Conservation (phyloP, 495 filamentous ascomycete species). For the Bacidia rubella region DNA sequence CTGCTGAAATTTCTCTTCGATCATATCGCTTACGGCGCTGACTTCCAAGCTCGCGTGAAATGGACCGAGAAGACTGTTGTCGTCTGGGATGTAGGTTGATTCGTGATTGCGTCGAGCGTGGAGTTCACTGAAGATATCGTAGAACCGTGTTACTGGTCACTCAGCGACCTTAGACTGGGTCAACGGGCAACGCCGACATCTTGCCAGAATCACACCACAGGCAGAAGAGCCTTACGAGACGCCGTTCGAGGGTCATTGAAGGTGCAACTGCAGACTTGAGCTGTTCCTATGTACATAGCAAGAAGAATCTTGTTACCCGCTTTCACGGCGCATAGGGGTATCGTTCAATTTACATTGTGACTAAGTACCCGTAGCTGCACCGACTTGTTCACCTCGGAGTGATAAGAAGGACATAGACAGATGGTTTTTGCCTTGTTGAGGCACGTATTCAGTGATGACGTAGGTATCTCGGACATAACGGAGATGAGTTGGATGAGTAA, state of each 20-base stretch:
- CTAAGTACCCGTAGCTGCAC: too few relatives aligned
- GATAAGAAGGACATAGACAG: too few relatives aligned
- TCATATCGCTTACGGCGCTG: constrained; percentile 66
- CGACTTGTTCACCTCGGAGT: too few relatives aligned
- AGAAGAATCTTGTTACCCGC: too few relatives aligned
- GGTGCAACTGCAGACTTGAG: too few relatives aligned
- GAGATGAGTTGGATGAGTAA: too few relatives aligned
- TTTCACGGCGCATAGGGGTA: too few relatives aligned
- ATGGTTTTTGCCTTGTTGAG: too few relatives aligned
- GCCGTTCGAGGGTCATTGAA: constrained; percentile 44
- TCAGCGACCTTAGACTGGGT: constrained; percentile 71
- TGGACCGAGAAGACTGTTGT: constrained; percentile 77
- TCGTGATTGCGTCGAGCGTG: background rate
- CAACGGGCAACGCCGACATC: constrained; percentile 59
- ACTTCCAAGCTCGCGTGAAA: constrained; percentile 79
- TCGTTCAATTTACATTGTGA: too few relatives aligned
- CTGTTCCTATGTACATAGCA: too few relatives aligned
- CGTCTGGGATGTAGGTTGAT: constrained; percentile 59
- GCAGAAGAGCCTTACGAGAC: constrained; percentile 65
- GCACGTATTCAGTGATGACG: too few relatives aligned
- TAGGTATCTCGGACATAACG: too few relatives aligned
- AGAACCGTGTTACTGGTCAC: constrained; percentile 68
- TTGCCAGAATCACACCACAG: constrained; percentile 76
- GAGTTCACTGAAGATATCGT: constrained; percentile 11
- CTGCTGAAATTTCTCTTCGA: constrained; percentile 80